These are phyloP conservation scores for Hygrophila difformis DNA, from an alignment of 257 asterid species.

Conservation along the genomic window DNA sequence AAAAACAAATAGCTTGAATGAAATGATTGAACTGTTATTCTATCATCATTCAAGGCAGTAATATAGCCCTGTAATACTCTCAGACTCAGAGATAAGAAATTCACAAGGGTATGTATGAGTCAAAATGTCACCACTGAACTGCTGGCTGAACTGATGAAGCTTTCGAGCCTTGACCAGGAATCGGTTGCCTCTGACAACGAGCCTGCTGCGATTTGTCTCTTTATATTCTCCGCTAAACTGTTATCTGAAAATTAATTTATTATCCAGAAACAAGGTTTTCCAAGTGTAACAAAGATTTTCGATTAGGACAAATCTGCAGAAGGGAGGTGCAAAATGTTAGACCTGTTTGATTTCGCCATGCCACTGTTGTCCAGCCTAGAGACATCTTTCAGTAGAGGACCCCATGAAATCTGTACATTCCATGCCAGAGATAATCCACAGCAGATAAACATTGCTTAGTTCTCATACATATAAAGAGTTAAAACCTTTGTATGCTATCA, in stretches of 20 bases:
- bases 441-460: conserved; percentile 3
- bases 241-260: conserved; percentile 13
- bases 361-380: conserved; percentile 73
- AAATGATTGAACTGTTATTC: no score
- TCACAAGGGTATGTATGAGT: background rate
- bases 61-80: no score
- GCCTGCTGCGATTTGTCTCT: conserved; percentile 38
- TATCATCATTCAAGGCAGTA: no score
- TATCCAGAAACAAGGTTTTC: conserved; percentile 2
- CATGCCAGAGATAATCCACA: conserved; percentile 14
- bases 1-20: background rate
- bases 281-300: background rate
- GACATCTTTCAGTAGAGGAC: conserved; percentile 86
- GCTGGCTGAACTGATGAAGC: conserved; percentile 34
- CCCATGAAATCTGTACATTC: conserved; percentile 79
- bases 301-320: background rate
- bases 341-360: conserved; percentile 64
- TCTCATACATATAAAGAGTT: conserved; percentile 15
- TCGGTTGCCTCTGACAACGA: conserved; percentile 54
- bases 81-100: no score
- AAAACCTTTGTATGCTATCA: no score
- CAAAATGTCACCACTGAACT: conserved; percentile 48
- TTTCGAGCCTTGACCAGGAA: conserved; percentile 56
- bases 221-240: conserved; percentile 65
- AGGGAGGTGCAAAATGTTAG: background rate